Evolutionary conservation across 2,329 filamentous ascomycete species (phyloP).

Genomic region (Cercospora beticola): DNA sequence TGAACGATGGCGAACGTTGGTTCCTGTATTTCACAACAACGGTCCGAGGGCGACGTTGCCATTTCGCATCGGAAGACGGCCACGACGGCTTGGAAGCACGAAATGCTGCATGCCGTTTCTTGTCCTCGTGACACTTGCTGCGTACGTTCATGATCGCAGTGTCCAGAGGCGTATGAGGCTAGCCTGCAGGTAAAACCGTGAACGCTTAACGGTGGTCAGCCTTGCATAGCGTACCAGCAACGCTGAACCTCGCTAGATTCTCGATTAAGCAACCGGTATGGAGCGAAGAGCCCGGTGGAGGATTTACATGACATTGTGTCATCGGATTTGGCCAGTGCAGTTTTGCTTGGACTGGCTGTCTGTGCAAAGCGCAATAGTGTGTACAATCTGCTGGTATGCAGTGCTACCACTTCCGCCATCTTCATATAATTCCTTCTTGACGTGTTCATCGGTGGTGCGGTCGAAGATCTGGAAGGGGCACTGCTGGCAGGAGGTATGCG

Average conservation of each 20-base stretch:
- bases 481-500: background rate
- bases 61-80: background rate
- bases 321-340: background rate
- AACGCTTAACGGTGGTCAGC: background rate
- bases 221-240: background rate
- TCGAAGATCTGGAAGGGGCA: background rate
- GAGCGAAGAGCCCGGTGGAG: background rate
- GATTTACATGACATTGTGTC: background rate
- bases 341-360: background rate
- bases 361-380: background rate
- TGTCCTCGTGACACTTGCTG: background rate
- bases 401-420: background rate
- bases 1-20: slow-evolving; percentile 1
- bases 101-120: background rate
- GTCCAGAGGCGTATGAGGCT: background rate
- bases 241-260: background rate
- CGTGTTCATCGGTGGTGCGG: background rate
- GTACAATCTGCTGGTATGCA: background rate
- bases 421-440: background rate
- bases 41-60: background rate
- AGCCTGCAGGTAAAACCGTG: background rate
- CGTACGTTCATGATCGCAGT: background rate
- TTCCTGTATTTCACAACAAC: background rate
- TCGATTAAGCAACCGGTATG: background rate
- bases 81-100: background rate